phyloP scores from a whole-genome alignment of 2,329 filamentous ascomycete genomes.

The Moelleriella libera region DNA sequence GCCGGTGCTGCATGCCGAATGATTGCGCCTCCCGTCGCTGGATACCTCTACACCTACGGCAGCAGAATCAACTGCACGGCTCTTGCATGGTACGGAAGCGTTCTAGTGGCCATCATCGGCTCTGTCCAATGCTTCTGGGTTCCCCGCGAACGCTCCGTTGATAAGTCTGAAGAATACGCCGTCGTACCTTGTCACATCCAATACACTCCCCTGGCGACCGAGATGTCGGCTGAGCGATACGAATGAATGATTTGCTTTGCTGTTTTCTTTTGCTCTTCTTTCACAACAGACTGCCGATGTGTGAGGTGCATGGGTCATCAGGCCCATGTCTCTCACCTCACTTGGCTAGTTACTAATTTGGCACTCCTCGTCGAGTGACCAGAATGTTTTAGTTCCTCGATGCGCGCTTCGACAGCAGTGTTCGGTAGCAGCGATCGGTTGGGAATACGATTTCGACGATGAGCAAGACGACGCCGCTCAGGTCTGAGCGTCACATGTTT shows the following conservation, averaged over 20 bases:
- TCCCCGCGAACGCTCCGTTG: constrained; percentile 15
- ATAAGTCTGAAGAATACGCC: constrained; percentile 15
- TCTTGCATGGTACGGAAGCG: constrained; percentile 50
- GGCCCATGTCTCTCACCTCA: not conserved
- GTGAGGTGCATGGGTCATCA: not conserved
- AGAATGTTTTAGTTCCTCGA: constrained; percentile 8
- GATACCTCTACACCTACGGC: constrained; percentile 48
- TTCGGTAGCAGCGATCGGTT: constrained; percentile 1
- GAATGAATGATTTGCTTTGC: not conserved
- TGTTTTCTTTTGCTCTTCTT: not conserved
- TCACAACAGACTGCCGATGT: not conserved
- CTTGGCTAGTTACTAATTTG: constrained; percentile 4
- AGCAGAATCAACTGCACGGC: constrained; percentile 44
- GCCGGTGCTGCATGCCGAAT: constrained; percentile 54
- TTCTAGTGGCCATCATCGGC: constrained; percentile 39
- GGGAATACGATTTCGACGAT: constrained; percentile 3
- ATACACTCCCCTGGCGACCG: constrained; percentile 11
- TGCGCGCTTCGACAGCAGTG: constrained; percentile 1
- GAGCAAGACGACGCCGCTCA: not conserved
- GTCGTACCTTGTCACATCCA: constrained; percentile 4
- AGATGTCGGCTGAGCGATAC: constrained; percentile 16
- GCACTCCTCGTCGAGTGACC: constrained; percentile 5
- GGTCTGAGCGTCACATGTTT: not conserved
- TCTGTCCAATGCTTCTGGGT: constrained; percentile 47
- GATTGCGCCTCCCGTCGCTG: constrained; percentile 49